Conservation (phyloP, 2,329 filamentous ascomycete genomes). For the Aureobasidium sp. region DNA sequence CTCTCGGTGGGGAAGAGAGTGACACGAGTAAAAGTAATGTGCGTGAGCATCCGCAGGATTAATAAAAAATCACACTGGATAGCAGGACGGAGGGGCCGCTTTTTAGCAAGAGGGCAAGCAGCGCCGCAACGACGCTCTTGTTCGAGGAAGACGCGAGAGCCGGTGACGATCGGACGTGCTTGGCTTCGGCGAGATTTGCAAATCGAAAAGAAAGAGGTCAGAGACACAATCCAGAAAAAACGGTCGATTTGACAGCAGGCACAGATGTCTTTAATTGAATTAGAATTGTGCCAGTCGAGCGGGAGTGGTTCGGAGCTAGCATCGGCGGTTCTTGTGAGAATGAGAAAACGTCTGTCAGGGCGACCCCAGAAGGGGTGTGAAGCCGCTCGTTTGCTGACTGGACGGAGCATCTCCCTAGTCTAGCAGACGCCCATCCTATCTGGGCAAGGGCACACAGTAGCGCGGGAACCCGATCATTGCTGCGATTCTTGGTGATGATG, state of each 20-base stretch:
- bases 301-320: conserved; percentile 11
- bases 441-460: conserved; percentile 12
- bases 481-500: conserved; percentile 6
- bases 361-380: conserved; percentile 7
- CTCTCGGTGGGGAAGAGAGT: conserved; percentile 8
- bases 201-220: conserved; percentile 1
- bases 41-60: neutral
- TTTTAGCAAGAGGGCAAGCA: conserved; percentile 3
- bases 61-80: neutral
- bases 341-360: conserved; percentile 11
- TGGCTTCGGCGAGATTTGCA: conserved; percentile 10
- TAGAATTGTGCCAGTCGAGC: conserved; percentile 13
- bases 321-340: conserved; percentile 9
- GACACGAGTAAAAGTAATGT: conserved; percentile 3
- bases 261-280: conserved; percentile 14
- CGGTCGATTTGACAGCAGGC: conserved; percentile 11
- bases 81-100: neutral
- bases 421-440: neutral
- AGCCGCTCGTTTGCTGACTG: conserved; percentile 11
- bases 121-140: conserved; percentile 5
- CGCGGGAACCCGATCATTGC: conserved; percentile 8
- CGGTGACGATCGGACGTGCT: conserved; percentile 11
- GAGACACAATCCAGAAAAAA: conserved; percentile 10
- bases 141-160: conserved; percentile 5
- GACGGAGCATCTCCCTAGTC: conserved; percentile 14